phyloP scores from a whole-genome alignment of 345 rosid genomes.

The Litchi chinensis region DNA sequence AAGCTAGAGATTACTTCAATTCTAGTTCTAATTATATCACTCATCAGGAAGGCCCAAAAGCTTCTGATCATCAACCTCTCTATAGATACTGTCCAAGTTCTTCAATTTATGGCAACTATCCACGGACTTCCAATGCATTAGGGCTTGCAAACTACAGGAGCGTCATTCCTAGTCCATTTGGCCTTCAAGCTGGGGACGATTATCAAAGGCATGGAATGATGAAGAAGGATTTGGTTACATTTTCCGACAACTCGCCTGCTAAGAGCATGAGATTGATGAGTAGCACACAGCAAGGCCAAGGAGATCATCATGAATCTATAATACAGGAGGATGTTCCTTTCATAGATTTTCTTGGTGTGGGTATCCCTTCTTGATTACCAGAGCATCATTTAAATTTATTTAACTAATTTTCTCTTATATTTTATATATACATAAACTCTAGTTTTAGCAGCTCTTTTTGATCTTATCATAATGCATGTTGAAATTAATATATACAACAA shows the following conservation, averaged over 20 bases:
- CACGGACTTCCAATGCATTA: slow-evolving; percentile 17
- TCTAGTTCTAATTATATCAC: slow-evolving; percentile 27
- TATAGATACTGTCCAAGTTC: slow-evolving; percentile 30
- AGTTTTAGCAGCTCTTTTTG: slow-evolving; percentile 18
- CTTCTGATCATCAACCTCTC: slow-evolving; percentile 29
- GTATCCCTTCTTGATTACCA: slow-evolving; percentile 54
- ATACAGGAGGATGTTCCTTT: slow-evolving; percentile 45
- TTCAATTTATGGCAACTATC: slow-evolving; percentile 16
- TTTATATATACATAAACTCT: slow-evolving; percentile 7
- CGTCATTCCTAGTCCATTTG: slow-evolving; percentile 44
- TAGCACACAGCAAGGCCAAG: slow-evolving; percentile 32
- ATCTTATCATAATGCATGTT: background rate
- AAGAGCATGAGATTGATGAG: slow-evolving; percentile 14
- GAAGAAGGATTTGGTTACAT: slow-evolving; percentile 27
- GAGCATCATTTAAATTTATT: slow-evolving; percentile 16
- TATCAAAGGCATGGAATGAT: slow-evolving; percentile 20
- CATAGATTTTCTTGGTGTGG: slow-evolving; percentile 80
- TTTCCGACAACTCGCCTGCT: slow-evolving; percentile 19
- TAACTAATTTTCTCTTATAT: slow-evolving; percentile 17
- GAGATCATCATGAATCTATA: slow-evolving; percentile 32
- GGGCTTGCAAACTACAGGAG: slow-evolving; percentile 32
- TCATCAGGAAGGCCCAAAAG: slow-evolving; percentile 20
- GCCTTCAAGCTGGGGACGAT: slow-evolving; percentile 31
- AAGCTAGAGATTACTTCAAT: slow-evolving; percentile 30
- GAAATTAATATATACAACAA: slow-evolving; percentile 1